Evolutionary conservation across 2,329 filamentous ascomycete species (phyloP), one percentile per base, ranked within the genome.

Genomic region (Purpureocillium lavendulum): DNA sequence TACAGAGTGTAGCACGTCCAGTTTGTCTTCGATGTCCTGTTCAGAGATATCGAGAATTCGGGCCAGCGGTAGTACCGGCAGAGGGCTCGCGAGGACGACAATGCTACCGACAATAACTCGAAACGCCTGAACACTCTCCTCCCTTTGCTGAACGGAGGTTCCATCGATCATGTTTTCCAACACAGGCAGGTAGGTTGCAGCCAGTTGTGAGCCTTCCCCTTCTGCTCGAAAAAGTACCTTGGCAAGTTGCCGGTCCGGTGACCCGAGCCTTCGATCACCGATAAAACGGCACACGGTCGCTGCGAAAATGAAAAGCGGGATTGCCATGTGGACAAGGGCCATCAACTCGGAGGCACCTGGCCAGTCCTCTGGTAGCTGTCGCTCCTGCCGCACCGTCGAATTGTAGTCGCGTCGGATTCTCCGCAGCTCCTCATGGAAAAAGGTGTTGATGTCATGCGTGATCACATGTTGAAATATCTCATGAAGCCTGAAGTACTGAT

Each of bases 281-380:
- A 63, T 42, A 17, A 59, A 56, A 1, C 50, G 52, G 30, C 50
- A 57, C 4, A 53, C 42, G 3, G 59, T 62, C 21, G 56, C 47
- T 2, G 58, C 60, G 35, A 54, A 59, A 36, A 62, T 61, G 40
- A 63, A 63, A 1, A 66, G 43, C 0, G 60, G 59, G 5, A 48
- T 40, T 12, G 60, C 52, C 46, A 55, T 59, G 18, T 46, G 11
- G 2, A 54, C 47, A 2, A 62, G 48, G 7, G 6, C 35, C 26
- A 45, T 10, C 1, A 46, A 7, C 6, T 29, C 35, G 9, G 34
- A 9, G 2, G 28, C 1, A 7, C 43, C 41, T 0, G 61, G 63
- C 62, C 62, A 65, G 15, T 46, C 42, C 6, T 15, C 5, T 7
- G 45, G 11, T 2, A 61, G 42, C 12, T 35, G 13, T 13, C 26